Evolutionary conservation across 2,329 filamentous ascomycete species (phyloP).

Genomic region (Penicillium sp.): DNA sequence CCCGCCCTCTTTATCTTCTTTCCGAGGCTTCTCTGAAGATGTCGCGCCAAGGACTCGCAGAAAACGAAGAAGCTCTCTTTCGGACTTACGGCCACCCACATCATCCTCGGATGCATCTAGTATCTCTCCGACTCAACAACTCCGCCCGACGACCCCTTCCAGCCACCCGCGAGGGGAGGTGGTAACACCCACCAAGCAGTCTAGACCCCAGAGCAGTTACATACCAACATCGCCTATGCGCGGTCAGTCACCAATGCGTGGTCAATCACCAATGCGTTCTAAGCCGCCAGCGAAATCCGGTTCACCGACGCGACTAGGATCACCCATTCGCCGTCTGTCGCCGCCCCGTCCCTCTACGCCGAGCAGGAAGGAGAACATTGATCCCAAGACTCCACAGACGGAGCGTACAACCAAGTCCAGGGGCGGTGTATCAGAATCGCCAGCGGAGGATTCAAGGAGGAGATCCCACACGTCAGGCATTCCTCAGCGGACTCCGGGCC

Average conservation of each 20-base stretch:
- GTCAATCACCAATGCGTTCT: slow-evolving; percentile 29
- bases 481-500: slow-evolving; percentile 42
- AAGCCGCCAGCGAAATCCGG: slow-evolving; percentile 34
- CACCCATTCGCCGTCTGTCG: slow-evolving; percentile 34
- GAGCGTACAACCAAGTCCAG: slow-evolving; percentile 38
- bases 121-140: slow-evolving; percentile 32
- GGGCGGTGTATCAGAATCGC: slow-evolving; percentile 35
- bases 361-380: slow-evolving; percentile 44
- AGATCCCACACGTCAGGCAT: slow-evolving; percentile 52
- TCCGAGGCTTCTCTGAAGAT: slow-evolving; percentile 53
- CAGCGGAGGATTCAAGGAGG: slow-evolving; percentile 43
- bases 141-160: slow-evolving; percentile 42
- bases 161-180: slow-evolving; percentile 30
- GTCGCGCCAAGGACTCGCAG: slow-evolving; percentile 54
- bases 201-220: slow-evolving; percentile 33
- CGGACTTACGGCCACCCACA: slow-evolving; percentile 74
- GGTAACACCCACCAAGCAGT: slow-evolving; percentile 31
- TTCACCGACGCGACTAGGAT: slow-evolving; percentile 32
- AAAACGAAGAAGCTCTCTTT: slow-evolving; percentile 88
- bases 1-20: slow-evolving; percentile 47
- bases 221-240: slow-evolving; percentile 31
- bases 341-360: slow-evolving; percentile 37
- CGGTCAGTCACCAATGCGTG: slow-evolving; percentile 12
- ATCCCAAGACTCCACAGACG: slow-evolving; percentile 33
- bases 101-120: slow-evolving; percentile 54